Conservation (phyloP, 305 asterid species). For the Fraxinus platypoda region DNA sequence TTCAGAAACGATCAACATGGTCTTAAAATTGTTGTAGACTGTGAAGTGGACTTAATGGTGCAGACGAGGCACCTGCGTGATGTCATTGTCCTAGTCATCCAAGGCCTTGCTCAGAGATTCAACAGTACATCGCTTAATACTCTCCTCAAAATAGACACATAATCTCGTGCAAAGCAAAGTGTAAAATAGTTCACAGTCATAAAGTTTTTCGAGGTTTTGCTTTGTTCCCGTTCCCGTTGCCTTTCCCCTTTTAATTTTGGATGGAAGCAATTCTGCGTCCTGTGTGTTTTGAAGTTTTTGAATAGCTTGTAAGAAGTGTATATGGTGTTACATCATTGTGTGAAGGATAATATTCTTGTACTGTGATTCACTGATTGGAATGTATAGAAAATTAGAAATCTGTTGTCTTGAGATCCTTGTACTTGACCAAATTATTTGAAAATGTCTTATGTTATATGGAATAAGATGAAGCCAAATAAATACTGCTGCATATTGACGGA, state of each 20-base stretch:
- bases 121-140: slow-evolving; percentile 93
- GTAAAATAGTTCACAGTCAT: background rate
- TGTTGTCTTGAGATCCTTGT: background rate
- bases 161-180: slow-evolving; percentile 14
- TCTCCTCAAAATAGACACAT: slow-evolving; percentile 80
- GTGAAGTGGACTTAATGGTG: slow-evolving; percentile 93
- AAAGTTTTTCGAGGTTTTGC: slow-evolving; percentile 8
- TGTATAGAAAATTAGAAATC: slow-evolving; percentile 13
- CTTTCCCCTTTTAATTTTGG: slow-evolving; percentile 29
- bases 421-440: background rate
- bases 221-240: slow-evolving; percentile 7
- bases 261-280: background rate
- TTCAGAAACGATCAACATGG: slow-evolving; percentile 90
- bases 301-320: background rate
- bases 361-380: background rate
- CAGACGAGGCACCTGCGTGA: slow-evolving; percentile 94
- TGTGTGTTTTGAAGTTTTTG: slow-evolving; percentile 1
- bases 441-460: background rate
- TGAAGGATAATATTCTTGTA: background rate
- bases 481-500: background rate
- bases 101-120: slow-evolving; percentile 89
- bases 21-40: slow-evolving; percentile 85
- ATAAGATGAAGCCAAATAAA: background rate
- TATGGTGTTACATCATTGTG: background rate
- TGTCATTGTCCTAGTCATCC: slow-evolving; percentile 81